A percentile compares a stretch with the other conserved stretches of the same genome.
Conservation (phyloP, 1,284 basidiomycete genomes). For the Malassezia equina region DNA sequence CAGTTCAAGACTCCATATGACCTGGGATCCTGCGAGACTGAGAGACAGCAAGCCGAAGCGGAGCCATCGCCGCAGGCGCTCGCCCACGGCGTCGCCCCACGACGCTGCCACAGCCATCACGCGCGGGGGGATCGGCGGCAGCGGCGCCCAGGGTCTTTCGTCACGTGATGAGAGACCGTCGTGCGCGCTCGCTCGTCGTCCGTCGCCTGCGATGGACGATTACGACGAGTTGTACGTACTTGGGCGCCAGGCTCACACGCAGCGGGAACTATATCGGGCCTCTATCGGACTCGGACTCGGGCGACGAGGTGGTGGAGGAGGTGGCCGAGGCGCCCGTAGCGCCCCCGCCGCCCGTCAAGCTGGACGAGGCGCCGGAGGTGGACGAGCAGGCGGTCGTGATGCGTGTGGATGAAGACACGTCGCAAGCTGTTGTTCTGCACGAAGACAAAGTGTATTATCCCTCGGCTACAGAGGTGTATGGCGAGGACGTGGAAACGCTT, state of each 20-base stretch:
- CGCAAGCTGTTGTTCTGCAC: conserved; percentile 81
- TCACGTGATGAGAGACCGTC: not conserved
- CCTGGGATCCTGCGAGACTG: conserved; percentile 66
- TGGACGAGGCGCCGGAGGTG: conserved; percentile 46
- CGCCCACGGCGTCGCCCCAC: conserved; percentile 3
- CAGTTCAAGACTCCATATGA: conserved; percentile 81
- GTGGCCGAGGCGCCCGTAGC: conserved; percentile 18
- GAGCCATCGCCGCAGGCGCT: conserved; percentile 2
- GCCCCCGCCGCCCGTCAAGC: conserved; percentile 4
- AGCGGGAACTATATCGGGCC: conserved; percentile 47
- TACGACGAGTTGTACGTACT: conserved; percentile 40
- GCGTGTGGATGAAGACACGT: conserved; percentile 49
- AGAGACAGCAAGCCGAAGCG: conserved; percentile 49
- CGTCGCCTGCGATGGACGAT: conserved; percentile 30
- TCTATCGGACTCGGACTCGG: conserved; percentile 37
- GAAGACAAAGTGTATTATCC: conserved; percentile 99
- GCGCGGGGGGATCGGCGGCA: not conserved
- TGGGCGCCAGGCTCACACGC: not conserved
- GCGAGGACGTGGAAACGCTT: conserved; percentile 82
- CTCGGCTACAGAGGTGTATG: conserved; percentile 81
- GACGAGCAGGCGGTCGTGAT: conserved; percentile 31
- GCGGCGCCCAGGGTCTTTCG: not conserved
- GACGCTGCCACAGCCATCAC: not conserved
- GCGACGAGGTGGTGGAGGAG: conserved; percentile 58
- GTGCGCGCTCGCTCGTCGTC: not conserved